Evolutionary conservation across 2,329 filamentous ascomycete species (phyloP).

Genomic region (Zelopaecilomyces penicillatus): DNA sequence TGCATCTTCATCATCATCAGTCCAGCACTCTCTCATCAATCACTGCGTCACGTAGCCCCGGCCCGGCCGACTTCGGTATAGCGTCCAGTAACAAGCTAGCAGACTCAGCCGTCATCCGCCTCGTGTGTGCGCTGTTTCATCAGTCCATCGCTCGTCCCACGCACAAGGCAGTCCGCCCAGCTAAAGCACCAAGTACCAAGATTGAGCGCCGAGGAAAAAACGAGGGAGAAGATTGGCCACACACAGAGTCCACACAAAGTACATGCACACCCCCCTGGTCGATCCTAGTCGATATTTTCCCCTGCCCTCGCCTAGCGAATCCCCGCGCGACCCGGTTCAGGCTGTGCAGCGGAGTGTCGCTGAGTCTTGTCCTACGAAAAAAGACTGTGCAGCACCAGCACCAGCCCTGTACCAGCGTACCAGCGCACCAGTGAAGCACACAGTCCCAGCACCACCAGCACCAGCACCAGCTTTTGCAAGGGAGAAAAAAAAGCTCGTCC

Average conservation of each 20-base stretch:
- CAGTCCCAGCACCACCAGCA: constrained; percentile 3
- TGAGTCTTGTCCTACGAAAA: constrained; percentile 13
- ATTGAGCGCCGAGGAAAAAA: constrained; percentile 5
- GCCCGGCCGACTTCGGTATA: no score
- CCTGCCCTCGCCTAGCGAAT: constrained; percentile 21
- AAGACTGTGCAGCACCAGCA: neutral
- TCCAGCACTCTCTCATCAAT: no score
- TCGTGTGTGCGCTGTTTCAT: no score
- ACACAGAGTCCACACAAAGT: constrained; percentile 5
- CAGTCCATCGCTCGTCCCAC: no score
- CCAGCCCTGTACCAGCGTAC: neutral
- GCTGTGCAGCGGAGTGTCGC: constrained; percentile 13
- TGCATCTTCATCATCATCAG: no score
- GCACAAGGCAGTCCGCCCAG: no score
- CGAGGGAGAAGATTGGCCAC: constrained; percentile 1
- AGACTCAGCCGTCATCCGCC: no score
- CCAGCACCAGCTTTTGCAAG: constrained; percentile 22
- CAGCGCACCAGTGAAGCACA: neutral
- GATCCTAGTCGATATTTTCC: constrained; percentile 22
- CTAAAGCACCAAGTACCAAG: constrained; percentile 1
- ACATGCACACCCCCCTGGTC: constrained; percentile 15
- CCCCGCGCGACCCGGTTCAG: constrained; percentile 17
- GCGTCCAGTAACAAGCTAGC: no score
- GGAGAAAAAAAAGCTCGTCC: constrained; percentile 28
- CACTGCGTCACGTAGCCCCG: no score